phyloP scores from a whole-genome alignment of 2,329 filamentous ascomycete genomes.

The Cladorrhinum sp. region DNA sequence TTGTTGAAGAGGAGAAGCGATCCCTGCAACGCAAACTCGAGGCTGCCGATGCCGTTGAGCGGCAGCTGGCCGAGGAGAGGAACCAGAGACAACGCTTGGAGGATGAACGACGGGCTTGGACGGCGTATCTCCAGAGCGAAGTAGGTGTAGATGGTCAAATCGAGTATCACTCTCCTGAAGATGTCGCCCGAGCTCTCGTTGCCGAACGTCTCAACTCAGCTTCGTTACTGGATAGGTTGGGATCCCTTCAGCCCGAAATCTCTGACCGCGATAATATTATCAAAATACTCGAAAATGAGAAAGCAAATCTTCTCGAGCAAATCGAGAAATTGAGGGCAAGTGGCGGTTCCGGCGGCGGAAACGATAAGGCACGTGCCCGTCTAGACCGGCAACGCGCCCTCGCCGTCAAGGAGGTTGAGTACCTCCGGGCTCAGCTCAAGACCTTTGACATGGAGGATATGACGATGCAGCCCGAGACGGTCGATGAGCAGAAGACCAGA shows the following conservation, averaged over 20 bases:
- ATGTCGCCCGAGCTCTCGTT: slow-evolving; percentile 78
- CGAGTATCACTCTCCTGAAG: slow-evolving; percentile 85
- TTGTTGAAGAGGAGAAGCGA: slow-evolving; percentile 94
- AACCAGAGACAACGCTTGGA: slow-evolving; percentile 84
- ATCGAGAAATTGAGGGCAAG: slow-evolving; percentile 65
- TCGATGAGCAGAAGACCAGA: slow-evolving; percentile 70
- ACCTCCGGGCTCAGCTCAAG: slow-evolving; percentile 87
- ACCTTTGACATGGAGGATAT: slow-evolving; percentile 84
- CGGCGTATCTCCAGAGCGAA: slow-evolving; percentile 74
- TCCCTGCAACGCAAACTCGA: slow-evolving; percentile 74
- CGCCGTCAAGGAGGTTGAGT: slow-evolving; percentile 89
- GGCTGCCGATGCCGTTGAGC: slow-evolving; percentile 68
- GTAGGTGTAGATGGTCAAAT: slow-evolving; percentile 56
- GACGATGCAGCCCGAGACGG: slow-evolving; percentile 76
- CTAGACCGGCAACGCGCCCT: slow-evolving; percentile 83
- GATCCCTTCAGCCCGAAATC: slow-evolving; percentile 74
- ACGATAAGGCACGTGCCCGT: slow-evolving; percentile 68
- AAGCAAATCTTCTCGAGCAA: slow-evolving; percentile 60
- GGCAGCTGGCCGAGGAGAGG: slow-evolving; percentile 74
- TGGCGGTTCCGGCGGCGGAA: slow-evolving; percentile 41
- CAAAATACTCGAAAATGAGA: slow-evolving; percentile 68
- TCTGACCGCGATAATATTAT: slow-evolving; percentile 74
- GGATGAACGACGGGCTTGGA: slow-evolving; percentile 84
- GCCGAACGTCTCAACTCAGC: slow-evolving; percentile 78
- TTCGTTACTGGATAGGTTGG: slow-evolving; percentile 76